phyloP scores from a whole-genome alignment of 208 protist species.

The Phytomonas sp. region DNA sequence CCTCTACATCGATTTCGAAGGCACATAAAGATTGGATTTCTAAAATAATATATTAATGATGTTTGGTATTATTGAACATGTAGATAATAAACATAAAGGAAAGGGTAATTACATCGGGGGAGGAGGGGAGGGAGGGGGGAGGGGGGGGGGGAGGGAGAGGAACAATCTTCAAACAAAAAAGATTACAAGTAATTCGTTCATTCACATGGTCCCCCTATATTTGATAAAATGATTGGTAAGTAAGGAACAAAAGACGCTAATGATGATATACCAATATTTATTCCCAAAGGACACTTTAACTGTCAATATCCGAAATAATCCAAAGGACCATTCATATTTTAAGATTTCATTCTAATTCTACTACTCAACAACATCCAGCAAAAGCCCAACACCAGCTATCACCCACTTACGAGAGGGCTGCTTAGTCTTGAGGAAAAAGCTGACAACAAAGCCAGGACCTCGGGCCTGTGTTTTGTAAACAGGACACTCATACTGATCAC shows the following conservation, averaged over 20 bases:
- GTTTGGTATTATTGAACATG: conserved; percentile 4
- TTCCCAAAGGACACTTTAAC: background rate
- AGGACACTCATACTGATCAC: conserved; percentile 96
- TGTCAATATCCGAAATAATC: background rate
- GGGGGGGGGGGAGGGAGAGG: background rate
- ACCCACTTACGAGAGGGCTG: conserved; percentile 94
- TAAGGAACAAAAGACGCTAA: background rate
- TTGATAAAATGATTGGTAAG: background rate
- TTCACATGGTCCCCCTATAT: background rate
- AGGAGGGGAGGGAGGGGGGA: background rate
- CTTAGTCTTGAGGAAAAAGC: conserved; percentile 94
- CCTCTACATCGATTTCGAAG: background rate
- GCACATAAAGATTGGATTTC: background rate
- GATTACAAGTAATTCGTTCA: background rate
- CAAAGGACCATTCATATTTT: background rate
- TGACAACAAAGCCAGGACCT: conserved; percentile 93
- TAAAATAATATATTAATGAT: conserved; percentile 1
- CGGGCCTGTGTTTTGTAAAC: conserved; percentile 96
- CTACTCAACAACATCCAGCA: conserved; percentile 94
- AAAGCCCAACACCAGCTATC: conserved; percentile 93
- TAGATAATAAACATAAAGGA: background rate
- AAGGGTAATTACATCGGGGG: background rate
- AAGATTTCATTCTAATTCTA: conserved; percentile 15
- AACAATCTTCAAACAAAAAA: too few relatives aligned
- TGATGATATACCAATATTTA: background rate